Percentiles rank a stretch among this genome's conserved stretches.
These are phyloP conservation scores for Triticum timopheevii DNA, from an alignment of 176 grass and related monocot genomes.

Conservation along the genomic window DNA sequence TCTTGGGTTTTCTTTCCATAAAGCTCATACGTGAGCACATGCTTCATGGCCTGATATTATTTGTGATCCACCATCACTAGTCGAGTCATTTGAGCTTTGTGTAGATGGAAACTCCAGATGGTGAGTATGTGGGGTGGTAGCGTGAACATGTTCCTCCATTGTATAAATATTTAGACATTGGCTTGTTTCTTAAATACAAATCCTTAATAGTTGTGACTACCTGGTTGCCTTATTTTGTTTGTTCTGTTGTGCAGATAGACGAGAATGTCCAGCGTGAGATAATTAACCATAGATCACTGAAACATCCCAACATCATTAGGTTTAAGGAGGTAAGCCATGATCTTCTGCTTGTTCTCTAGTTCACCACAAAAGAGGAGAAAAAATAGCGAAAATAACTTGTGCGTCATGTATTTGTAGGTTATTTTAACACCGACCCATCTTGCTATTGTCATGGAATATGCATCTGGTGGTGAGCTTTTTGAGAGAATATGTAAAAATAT, in stretches of 20 bases:
- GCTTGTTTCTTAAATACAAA: not conserved
- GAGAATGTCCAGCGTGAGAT: constrained; percentile 98
- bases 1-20: not conserved
- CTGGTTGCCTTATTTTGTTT: constrained; percentile 20
- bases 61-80: not conserved
- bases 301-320: constrained; percentile 97
- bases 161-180: not conserved
- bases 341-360: not conserved
- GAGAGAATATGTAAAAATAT: constrained; percentile 93
- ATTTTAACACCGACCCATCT: constrained; percentile 99
- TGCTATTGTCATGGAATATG: constrained; percentile 99
- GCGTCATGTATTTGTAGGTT: constrained; percentile 48
- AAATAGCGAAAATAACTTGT: not conserved
- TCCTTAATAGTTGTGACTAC: not conserved
- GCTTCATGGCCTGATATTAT: not conserved
- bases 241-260: constrained; percentile 79
- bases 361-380: not conserved
- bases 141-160: not conserved
- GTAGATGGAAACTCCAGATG: constrained; percentile 10
- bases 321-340: constrained; percentile 85
- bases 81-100: constrained; percentile 8
- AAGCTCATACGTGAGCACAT: constrained; percentile 19
- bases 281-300: constrained; percentile 98
- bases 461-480: constrained; percentile 94
- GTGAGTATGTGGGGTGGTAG: not conserved